Percentiles rank a stretch among this genome's conserved stretches.
Conservation (phyloP, 495 filamentous ascomycete genomes). For the Penicillium soppii region DNA sequence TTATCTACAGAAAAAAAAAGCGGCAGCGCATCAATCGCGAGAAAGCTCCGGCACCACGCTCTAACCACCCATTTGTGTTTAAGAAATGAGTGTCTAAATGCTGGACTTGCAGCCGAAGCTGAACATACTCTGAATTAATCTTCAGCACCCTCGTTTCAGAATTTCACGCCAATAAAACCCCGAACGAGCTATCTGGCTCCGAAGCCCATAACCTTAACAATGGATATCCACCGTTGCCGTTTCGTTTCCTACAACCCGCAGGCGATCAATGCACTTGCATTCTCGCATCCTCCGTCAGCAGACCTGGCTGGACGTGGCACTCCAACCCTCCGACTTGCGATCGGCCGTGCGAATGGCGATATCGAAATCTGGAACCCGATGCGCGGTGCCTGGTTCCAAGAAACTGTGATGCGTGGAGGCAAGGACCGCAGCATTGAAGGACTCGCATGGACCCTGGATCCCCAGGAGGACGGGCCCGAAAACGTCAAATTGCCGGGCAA, state of each 20-base stretch:
- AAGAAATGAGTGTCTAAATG: conserved; percentile 40
- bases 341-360: conserved; percentile 92
- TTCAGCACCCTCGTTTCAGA: conserved; percentile 7
- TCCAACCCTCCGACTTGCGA: conserved; percentile 69
- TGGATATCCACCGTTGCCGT: conserved; percentile 97
- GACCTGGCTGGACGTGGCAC: conserved; percentile 50
- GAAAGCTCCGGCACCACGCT: conserved; percentile 21
- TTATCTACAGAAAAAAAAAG: conserved; percentile 35
- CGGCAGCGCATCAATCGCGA: conserved; percentile 20
- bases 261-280: conserved; percentile 90
- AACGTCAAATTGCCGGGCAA: conserved; percentile 63
- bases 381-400: conserved; percentile 83
- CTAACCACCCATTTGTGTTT: conserved; percentile 6
- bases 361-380: conserved; percentile 98
- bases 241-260: conserved; percentile 94
- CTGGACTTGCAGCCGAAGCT: conserved; percentile 26
- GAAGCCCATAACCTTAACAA: conserved; percentile 34
- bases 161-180: conserved; percentile 12
- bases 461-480: conserved; percentile 63
- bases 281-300: conserved; percentile 74
- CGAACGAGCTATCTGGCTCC: conserved; percentile 19
- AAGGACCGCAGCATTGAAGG: conserved; percentile 86
- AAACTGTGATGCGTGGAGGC: conserved; percentile 80
- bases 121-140: conserved; percentile 23
- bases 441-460: conserved; percentile 88